Evolutionary conservation across 257 asterid species (phyloP), one percentile per base, ranked within the genome.

Genomic region (Striga asiatica): DNA sequence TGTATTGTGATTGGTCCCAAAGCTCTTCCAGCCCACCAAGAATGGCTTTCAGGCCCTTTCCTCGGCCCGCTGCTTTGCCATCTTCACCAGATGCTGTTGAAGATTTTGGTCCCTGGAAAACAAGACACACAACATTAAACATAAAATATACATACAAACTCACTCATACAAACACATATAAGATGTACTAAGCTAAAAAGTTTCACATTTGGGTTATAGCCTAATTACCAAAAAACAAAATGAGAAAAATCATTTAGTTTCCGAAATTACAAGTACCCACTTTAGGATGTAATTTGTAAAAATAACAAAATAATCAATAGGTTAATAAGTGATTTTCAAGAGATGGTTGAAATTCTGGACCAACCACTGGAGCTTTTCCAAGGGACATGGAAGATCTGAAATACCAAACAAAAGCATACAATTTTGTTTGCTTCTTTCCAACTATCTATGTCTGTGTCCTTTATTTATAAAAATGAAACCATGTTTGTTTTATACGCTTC

Each of bases 1-100:
- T 82, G 77, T 92, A 92, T 71, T 88, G 95, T 54, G 99, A 84
- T 54, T 92, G 97, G 72, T 92, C 99, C 99, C 99, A 92, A n/a
- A 92, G 95, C 57, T 92, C 97, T 61, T 84, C 99, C 19, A 92
- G 73, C 61, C 94, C 95, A 20, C 95, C 99, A 45, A 92, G 94
- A 66, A 92, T 84, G 55, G 85, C 80, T 68, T 88, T 84, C 24
- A 92, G 74, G 34, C 95, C 97, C 88, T 82, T 88, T 13, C 80
- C 84, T 25, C 72, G 57, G 48, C 92, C 73, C 1, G 89, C 71
- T 67, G 73, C 10, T 61, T 78, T 81, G 3, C 73, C n/a, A 49
- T 86, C 94, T 16, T 66, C 80, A 0, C 76, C 86, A 6, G 73
- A 66, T 29, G 65, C 84, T 27, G 54, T 67, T 5, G 86, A 56